Conservation (phyloP, 2,329 filamentous ascomycete species). For the Microascus cirrosus region DNA sequence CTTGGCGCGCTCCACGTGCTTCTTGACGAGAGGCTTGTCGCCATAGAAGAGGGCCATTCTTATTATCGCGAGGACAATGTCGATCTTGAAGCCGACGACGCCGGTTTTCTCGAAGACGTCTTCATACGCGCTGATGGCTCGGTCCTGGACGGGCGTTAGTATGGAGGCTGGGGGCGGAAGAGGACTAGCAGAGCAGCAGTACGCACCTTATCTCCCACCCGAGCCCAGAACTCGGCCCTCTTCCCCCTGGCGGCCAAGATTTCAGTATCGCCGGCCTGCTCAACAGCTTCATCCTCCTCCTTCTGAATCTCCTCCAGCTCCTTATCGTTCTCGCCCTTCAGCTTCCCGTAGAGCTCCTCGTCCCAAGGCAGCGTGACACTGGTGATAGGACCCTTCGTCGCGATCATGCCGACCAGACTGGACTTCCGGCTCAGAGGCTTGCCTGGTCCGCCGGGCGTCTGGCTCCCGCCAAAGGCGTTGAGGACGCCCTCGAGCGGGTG, state of each 20-base stretch:
- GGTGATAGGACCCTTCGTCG: conserved; percentile 53
- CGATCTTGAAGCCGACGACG: conserved; percentile 92
- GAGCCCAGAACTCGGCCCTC: conserved; percentile 90
- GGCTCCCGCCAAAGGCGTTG: conserved; percentile 60
- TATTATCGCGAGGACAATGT: conserved; percentile 92
- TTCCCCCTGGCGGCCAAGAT: conserved; percentile 87
- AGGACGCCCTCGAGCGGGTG: conserved; percentile 74
- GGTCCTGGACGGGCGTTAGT: conserved; percentile 55
- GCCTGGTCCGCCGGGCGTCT: conserved; percentile 24
- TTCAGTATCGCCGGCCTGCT: conserved; percentile 94
- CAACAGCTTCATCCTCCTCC: conserved; percentile 85
- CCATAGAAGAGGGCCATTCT: conserved; percentile 93
- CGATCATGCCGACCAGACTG: conserved; percentile 64
- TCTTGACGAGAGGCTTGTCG: conserved; percentile 85
- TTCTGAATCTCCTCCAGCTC: conserved; percentile 70
- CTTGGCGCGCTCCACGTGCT: conserved; percentile 82
- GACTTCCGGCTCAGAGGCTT: conserved; percentile 57
- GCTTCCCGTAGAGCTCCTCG: conserved; percentile 69
- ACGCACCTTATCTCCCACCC: conserved; percentile 85
- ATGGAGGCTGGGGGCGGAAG: not conserved
- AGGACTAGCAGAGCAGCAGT: not conserved
- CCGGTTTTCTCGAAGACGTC: conserved; percentile 94
- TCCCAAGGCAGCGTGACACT: conserved; percentile 77
- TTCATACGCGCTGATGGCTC: conserved; percentile 86
- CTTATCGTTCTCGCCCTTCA: conserved; percentile 66